Conservation (phyloP, 805 yeast species). For the Saccharomycopsis capsularis region DNA sequence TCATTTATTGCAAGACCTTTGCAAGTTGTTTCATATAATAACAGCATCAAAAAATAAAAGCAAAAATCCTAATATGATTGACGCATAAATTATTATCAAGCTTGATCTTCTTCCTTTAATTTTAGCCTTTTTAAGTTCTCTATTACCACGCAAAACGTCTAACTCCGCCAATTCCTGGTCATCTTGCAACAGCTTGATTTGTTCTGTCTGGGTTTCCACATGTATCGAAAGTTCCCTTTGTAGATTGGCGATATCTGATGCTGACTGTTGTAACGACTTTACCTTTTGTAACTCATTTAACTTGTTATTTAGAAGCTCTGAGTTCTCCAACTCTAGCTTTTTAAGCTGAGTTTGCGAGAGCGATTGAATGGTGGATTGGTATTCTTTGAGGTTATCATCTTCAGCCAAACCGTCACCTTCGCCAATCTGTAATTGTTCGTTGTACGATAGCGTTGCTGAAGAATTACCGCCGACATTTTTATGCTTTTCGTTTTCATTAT, state of each 20-base stretch:
- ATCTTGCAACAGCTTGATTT: conserved; percentile 35
- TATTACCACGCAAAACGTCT: conserved; percentile 37
- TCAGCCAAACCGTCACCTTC: background rate
- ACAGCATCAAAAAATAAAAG: conserved; percentile 29
- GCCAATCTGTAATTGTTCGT: conserved; percentile 14
- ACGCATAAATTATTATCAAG: conserved; percentile 28
- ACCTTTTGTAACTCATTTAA: conserved; percentile 37
- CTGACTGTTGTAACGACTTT: conserved; percentile 37
- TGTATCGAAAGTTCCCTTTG: conserved; percentile 39
- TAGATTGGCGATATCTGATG: conserved; percentile 39
- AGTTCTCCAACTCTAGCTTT: conserved; percentile 35
- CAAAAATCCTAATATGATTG: conserved; percentile 28
- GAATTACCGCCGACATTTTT: background rate
- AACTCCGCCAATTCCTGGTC: conserved; percentile 35
- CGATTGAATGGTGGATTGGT: conserved; percentile 11
- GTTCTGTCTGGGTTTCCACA: conserved; percentile 37
- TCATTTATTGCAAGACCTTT: background rate
- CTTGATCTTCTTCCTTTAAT: conserved; percentile 32
- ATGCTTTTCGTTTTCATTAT: background rate
- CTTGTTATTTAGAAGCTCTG: conserved; percentile 32
- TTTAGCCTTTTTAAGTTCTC: conserved; percentile 35
- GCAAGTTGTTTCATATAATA: background rate
- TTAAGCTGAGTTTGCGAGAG: conserved; percentile 34
- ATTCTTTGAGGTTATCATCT: conserved; percentile 10
- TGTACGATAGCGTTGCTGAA: background rate